A percentile compares a stretch with the other conserved stretches of the same genome.
phyloP scores from a whole-genome alignment of 108 stramenopile genomes.

The Mediolabrus comicus region DNA sequence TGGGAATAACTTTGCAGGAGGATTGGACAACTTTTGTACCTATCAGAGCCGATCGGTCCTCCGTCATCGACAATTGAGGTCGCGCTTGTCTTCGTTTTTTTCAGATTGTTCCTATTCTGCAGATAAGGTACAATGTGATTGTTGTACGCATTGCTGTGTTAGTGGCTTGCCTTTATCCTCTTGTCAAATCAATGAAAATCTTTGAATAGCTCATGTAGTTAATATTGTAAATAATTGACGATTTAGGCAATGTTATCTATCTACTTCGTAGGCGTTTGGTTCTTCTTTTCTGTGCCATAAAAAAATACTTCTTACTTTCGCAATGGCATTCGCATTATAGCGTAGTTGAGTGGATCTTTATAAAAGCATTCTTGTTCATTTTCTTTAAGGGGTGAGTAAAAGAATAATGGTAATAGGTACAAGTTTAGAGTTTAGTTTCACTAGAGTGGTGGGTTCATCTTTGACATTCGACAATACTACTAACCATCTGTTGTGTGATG shows the following conservation, averaged over 20 bases:
- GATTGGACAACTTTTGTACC: neutral
- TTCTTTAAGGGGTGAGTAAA: no score
- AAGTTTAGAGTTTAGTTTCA: neutral
- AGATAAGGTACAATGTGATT: neutral
- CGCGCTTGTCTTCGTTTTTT: neutral
- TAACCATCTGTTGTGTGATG: neutral
- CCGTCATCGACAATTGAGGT: neutral
- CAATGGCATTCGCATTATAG: neutral
- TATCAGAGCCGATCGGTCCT: neutral
- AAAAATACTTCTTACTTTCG: neutral
- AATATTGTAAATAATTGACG: neutral
- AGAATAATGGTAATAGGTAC: no score
- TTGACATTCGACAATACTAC: neutral
- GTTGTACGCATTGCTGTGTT: neutral
- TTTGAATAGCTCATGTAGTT: neutral
- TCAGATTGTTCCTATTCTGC: neutral
- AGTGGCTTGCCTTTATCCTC: neutral
- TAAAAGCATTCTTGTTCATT: neutral
- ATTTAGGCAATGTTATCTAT: neutral
- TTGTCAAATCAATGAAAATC: no score
- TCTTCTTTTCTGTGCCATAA: no score
- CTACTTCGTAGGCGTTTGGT: no score
- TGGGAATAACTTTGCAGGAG: neutral
- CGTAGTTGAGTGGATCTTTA: neutral
- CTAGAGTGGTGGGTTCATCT: neutral